Evolutionary conservation across 192 early-diverging fungal species (phyloP).

Genomic region (Lobosporangium transversale): DNA sequence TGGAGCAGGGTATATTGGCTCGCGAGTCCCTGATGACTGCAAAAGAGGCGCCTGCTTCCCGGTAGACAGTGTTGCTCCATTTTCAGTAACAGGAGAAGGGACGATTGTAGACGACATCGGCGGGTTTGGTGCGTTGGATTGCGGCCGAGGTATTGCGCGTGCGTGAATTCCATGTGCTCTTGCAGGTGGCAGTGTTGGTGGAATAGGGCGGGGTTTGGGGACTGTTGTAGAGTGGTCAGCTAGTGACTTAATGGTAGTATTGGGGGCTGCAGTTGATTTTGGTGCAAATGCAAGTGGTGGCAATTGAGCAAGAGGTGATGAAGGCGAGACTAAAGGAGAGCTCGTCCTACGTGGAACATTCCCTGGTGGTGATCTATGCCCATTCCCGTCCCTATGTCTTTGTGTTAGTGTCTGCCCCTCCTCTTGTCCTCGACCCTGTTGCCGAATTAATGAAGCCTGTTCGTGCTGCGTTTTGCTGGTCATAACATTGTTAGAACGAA

Average conservation of each 20-base stretch:
- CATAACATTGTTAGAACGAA: conserved; percentile 4
- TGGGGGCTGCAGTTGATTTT: background rate
- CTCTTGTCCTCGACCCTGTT: conserved; percentile 1
- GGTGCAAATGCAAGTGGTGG: conserved; percentile 18
- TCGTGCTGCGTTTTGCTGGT: background rate
- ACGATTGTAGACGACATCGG: conserved; percentile 3
- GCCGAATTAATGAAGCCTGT: background rate
- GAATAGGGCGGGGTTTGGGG: conserved; percentile 13
- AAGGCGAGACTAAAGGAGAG: conserved; percentile 17
- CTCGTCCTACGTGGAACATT: background rate
- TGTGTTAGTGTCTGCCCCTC: background rate
- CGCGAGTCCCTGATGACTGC: conserved; percentile 15
- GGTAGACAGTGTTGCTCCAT: background rate
- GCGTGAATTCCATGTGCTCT: conserved; percentile 50
- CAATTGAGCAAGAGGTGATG: background rate
- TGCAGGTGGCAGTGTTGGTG: conserved; percentile 47
- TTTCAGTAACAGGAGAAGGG: background rate
- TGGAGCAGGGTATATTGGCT: conserved; percentile 17
- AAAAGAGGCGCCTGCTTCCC: background rate
- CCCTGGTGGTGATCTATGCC: conserved; percentile 9
- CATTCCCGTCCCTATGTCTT: background rate
- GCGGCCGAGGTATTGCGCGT: conserved; percentile 20
- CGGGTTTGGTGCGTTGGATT: conserved; percentile 1
- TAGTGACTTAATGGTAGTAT: background rate
- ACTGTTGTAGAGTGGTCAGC: background rate